Conservation (phyloP, 2,329 filamentous ascomycete genomes). For the Aspergillus ruber region DNA sequence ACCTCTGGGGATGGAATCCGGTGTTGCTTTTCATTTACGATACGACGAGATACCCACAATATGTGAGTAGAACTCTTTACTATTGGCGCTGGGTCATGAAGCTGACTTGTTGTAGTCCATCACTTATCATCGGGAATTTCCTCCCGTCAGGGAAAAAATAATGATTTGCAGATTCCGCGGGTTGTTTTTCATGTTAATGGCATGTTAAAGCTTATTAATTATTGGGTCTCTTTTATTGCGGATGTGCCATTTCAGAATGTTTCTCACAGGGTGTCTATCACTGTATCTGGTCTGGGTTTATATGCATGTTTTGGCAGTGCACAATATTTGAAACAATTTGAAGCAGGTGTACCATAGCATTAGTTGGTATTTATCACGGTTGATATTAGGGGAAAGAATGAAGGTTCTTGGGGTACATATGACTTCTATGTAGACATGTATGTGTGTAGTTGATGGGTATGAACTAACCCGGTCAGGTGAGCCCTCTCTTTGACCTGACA, state of each 20-base stretch:
- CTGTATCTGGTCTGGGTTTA: not conserved
- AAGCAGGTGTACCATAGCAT: not conserved
- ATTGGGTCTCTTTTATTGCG: not conserved
- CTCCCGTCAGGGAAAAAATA: constrained; percentile 64
- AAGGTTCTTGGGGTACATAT: not conserved
- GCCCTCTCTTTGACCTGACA: not conserved
- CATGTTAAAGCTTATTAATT: not conserved
- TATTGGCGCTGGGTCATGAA: not conserved
- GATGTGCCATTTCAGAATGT: not conserved
- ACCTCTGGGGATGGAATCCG: constrained; percentile 64
- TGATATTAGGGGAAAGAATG: not conserved
- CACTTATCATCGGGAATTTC: constrained; percentile 94
- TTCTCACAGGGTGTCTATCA: not conserved
- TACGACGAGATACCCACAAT: constrained; percentile 88
- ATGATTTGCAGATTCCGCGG: constrained; percentile 13
- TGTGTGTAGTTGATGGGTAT: not conserved
- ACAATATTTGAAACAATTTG: not conserved
- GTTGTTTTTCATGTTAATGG: constrained; percentile 1
- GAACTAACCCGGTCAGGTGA: constrained; percentile 11
- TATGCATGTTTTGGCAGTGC: not conserved
- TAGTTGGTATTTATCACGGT: too few relatives aligned
- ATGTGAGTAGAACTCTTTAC: constrained; percentile 58
- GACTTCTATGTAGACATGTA: too few relatives aligned
- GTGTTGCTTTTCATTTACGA: constrained; percentile 97
- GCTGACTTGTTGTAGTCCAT: constrained; percentile 56